phyloP scores from a whole-genome alignment of 768 basidiomycete species.

The Boletus rubroflammeus region DNA sequence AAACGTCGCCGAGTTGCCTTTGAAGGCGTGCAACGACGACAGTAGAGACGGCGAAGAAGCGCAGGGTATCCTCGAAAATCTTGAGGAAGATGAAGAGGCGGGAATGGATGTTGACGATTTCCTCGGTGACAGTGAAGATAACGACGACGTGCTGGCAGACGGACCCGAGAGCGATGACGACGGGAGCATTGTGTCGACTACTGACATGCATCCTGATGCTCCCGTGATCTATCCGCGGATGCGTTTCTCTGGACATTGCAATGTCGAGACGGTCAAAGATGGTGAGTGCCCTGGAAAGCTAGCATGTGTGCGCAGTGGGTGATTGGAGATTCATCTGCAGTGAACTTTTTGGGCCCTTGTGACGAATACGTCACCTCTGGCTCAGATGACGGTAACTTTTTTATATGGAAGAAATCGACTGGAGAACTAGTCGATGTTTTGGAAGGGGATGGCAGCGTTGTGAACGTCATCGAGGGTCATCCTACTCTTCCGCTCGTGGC shows the following conservation, averaged over 20 bases:
- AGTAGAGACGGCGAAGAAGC: constrained; percentile 4
- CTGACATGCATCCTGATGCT: constrained; percentile 33
- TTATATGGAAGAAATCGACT: constrained; percentile 76
- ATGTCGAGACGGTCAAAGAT: constrained; percentile 84
- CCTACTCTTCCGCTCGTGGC: constrained; percentile 77
- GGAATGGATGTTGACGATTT: constrained; percentile 30
- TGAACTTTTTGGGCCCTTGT: constrained; percentile 77
- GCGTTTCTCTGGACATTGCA: constrained; percentile 67
- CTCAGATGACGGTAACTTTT: constrained; percentile 85
- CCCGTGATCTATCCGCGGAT: constrained; percentile 61
- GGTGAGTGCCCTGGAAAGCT: constrained; percentile 42
- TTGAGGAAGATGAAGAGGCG: constrained; percentile 22
- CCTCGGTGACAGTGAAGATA: constrained; percentile 28
- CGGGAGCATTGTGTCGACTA: constrained; percentile 19
- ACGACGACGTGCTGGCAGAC: constrained; percentile 23
- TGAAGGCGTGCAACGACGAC: neutral
- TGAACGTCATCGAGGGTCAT: constrained; percentile 86
- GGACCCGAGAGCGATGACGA: constrained; percentile 33
- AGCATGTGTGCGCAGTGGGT: neutral
- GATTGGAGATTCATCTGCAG: constrained; percentile 35
- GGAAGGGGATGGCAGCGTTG: constrained; percentile 78
- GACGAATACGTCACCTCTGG: constrained; percentile 81
- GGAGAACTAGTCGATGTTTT: constrained; percentile 69
- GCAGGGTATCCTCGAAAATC: neutral
- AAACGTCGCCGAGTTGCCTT: neutral